Conservation (phyloP, 257 asterid genomes). For the Solanum dulcamara region DNA sequence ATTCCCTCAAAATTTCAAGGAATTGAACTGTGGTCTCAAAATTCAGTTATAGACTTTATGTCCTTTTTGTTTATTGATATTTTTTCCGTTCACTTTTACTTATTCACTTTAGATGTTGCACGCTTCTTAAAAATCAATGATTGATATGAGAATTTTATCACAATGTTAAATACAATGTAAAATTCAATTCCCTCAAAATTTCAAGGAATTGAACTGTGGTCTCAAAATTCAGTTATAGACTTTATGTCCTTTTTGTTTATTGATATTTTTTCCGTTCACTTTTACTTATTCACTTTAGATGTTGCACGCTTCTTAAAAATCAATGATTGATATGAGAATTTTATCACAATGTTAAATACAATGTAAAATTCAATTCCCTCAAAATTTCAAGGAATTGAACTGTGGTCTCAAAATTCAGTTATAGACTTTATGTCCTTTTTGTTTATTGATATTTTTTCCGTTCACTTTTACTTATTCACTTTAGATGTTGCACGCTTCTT, state of each 20-base stretch:
- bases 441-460: too few species aligned
- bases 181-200: not conserved
- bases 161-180: not conserved
- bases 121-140: fast-evolving
- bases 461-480: too few species aligned
- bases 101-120: too few species aligned
- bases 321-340: too few species aligned
- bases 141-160: too few species aligned
- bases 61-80: not conserved
- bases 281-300: too few species aligned
- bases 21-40: not conserved
- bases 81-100: fast-evolving
- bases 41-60: not conserved
- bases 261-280: fast-evolving
- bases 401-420: not conserved
- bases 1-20: not conserved
- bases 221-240: not conserved
- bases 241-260: not conserved
- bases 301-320: fast-evolving
- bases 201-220: not conserved
- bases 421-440: not conserved
- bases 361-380: not conserved
- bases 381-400: not conserved
- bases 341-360: not conserved
- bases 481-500: too few species aligned